A percentile compares a stretch with the other conserved stretches of the same genome.
phyloP scores from a whole-genome alignment of 106 monocot species.

The Dactylorhiza incarnata region DNA sequence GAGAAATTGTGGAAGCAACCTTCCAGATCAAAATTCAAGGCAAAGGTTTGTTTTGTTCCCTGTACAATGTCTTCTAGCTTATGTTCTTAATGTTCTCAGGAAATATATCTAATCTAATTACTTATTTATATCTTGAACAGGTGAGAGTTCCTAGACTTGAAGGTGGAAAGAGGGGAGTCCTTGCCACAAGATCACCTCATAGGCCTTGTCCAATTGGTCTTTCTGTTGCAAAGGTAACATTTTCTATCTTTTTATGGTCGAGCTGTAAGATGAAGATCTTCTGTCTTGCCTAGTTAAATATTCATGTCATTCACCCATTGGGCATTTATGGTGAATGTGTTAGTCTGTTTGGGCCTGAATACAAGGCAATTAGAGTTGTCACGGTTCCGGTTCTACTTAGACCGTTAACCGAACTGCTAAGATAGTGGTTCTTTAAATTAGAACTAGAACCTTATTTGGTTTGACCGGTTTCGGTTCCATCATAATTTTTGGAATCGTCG shows the following conservation, averaged over 20 bases:
- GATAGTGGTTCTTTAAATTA: too few species aligned
- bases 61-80: neutral
- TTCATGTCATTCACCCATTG: neutral
- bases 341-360: neutral
- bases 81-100: neutral
- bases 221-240: slow-evolving; percentile 88
- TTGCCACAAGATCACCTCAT: slow-evolving; percentile 96
- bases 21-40: slow-evolving; percentile 77
- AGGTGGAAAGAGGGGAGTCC: slow-evolving; percentile 87
- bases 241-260: neutral
- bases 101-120: neutral
- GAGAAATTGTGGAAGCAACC: slow-evolving; percentile 90
- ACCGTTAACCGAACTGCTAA: too few species aligned
- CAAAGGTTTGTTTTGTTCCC: slow-evolving; percentile 49
- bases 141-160: slow-evolving; percentile 92
- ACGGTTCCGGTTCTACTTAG: too few species aligned
- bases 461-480: too few species aligned
- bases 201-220: slow-evolving; percentile 96
- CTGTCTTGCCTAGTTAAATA: neutral
- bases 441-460: too few species aligned
- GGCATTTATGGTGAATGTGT: neutral
- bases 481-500: too few species aligned
- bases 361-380: too few species aligned
- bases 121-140: slow-evolving; percentile 21
- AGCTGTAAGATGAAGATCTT: neutral